Base-by-base conservation (phyloP, 805 yeast genomes). In the Torulaspora microellipsoides region DNA sequence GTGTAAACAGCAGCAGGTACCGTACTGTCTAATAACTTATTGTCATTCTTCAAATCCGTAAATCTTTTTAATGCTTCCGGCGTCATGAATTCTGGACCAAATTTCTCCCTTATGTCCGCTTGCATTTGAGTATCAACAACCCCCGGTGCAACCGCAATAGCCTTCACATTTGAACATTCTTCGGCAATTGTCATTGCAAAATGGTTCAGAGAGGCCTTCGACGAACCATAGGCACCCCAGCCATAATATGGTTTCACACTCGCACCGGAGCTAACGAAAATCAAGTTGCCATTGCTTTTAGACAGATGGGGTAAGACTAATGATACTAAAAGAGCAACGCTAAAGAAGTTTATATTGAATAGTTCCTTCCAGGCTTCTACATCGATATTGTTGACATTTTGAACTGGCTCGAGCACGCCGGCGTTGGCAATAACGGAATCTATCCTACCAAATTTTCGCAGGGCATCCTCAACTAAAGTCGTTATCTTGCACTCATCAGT, bases 121-220 rank as follows among this genome's bases (percentile, higher is more conserved):
- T 93, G 98, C 98, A 93, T 91, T 23, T 70, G 70, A 0, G 99
- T 91, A 58, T 87, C 87, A 2, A 93, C 97, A 1, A 88, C 95
- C 2, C 99, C 98, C 0, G 99, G 99, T 0, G 96, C 96, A 20
- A 93, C 74, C 0, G 96, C 72, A 11, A 89, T 68, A 3, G 83
- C 69, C 28, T 34, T 48, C n/a, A 59, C 54, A 0, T 67, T 71
- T 1, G 72, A 68, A 59, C 84, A 89, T 56, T 89, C 96, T 4
- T 66, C 69, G 0, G 86, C 82, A 12, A 91, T 61, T 10, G 85
- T 78, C 37, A 67, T 59, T 5, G 86, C 80, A 39, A 88, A 74
- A 55, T 83, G 89, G 62, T 91, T 89, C 41, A 91, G 59, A 0
- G 97, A 96, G 0, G 97, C 96, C 62, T 91, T 91, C 6, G 96